Conservation (phyloP, 2,329 filamentous ascomycete species). For the Periconia digitata region DNA sequence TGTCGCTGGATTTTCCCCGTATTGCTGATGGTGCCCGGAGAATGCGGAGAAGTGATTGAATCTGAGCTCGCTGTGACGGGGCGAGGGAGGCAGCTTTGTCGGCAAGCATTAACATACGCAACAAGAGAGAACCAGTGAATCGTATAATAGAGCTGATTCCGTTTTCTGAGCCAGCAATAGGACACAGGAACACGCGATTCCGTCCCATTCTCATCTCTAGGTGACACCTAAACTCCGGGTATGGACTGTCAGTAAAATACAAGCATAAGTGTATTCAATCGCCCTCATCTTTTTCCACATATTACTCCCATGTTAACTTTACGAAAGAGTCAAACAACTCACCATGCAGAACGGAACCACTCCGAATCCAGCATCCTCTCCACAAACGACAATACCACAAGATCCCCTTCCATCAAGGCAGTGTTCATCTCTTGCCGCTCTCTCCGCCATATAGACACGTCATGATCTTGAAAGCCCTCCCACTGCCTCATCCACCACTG, state of each 20-base stretch:
- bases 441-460: slow-evolving; percentile 17
- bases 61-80: slow-evolving; percentile 15
- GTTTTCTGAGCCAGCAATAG: slow-evolving; percentile 8
- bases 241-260: too few relatives aligned
- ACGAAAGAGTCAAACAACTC: too few relatives aligned
- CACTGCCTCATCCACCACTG: slow-evolving; percentile 44
- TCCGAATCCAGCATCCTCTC: slow-evolving; percentile 43
- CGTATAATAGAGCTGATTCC: slow-evolving; percentile 28
- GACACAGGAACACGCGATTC: slow-evolving; percentile 45
- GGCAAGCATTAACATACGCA: slow-evolving; percentile 43
- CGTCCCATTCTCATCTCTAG: slow-evolving; percentile 48
- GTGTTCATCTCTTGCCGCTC: slow-evolving; percentile 17
- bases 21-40: slow-evolving; percentile 13
- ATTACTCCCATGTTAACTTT: too few relatives aligned
- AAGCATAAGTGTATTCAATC: too few relatives aligned
- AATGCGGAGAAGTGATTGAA: slow-evolving; percentile 23
- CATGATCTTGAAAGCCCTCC: slow-evolving; percentile 20
- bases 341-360: slow-evolving; percentile 50
- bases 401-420: slow-evolving; percentile 33
- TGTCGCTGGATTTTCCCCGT: too few relatives aligned
- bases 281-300: too few relatives aligned
- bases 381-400: slow-evolving; percentile 27
- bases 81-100: slow-evolving; percentile 21
- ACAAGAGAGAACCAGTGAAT: slow-evolving; percentile 46
- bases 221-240: too few relatives aligned